Evolutionary conservation across 108 stramenopile species (phyloP), one percentile per base, ranked within the genome.

Genomic region (Skeletonema marinoi): DNA sequence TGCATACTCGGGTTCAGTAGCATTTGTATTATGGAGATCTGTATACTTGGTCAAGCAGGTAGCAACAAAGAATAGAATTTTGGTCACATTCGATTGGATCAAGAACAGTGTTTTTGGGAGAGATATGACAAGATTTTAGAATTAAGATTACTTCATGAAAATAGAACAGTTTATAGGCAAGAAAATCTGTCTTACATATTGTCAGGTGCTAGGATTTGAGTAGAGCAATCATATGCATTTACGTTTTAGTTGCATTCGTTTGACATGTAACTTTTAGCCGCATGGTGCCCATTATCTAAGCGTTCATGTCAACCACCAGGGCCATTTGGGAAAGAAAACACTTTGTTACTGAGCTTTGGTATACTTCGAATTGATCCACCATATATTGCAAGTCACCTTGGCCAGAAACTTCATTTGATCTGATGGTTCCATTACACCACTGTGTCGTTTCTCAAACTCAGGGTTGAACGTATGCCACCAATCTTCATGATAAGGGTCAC

Each of bases 21-120:
- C 74, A 38, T 92, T 87, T 65, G 30, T 89, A 3, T 67, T 92
- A 12, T 92, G 91, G 91, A 58, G 89, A 42, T 85, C 85, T 19
- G 89, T 92, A 6, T 90, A 92, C 71, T 65, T 92, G 10, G 89
- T 89, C 29, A 92, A 92, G 48, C 91, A 90, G 64, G 89, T 90
- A n/a, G 85, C 89, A 12, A 87, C 87, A 10, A 73, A 84, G 41
- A 90, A 88, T 58, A 81, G 88, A 48, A 70, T 88, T 0, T 66
- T 90, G 73, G 88, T 92, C 25, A 78, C 80, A 1, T 92, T 92
- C 78, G 91, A 92, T 76, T 89, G 91, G 89, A 42, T 87, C 48
- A 92, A 92, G 73, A 71, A 71, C 12, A 46, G 41, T 32, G 0
- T 89, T 5, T 92, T 92, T 75, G 92, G 89, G 14, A 75, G 89